Conservation (phyloP, 805 yeast genomes). For the Komagataella populi region DNA sequence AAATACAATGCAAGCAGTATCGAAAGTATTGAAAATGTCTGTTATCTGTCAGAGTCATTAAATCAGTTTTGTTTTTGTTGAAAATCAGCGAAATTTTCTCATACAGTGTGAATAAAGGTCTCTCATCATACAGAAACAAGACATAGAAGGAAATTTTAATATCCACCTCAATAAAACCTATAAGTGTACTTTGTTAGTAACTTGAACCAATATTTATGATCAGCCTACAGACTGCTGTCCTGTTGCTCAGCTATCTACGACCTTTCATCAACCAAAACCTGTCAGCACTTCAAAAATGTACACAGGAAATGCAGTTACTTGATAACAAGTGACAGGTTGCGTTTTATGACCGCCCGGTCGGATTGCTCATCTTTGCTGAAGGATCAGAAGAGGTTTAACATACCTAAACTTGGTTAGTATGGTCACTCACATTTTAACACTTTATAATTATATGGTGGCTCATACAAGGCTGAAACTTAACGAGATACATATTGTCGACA, state of each 20-base stretch:
- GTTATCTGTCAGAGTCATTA: slow-evolving; percentile 30
- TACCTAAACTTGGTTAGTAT: background rate
- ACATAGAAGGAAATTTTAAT: background rate
- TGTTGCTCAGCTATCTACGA: slow-evolving; percentile 15
- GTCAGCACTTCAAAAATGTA: slow-evolving; percentile 34
- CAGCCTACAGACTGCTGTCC: background rate
- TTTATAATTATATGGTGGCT: slow-evolving; percentile 11
- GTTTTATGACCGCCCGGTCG: slow-evolving; percentile 42
- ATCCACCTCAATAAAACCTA: background rate
- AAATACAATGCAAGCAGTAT: background rate
- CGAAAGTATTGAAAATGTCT: background rate
- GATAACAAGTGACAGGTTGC: slow-evolving; percentile 17
- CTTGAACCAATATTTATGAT: background rate
- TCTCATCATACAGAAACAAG: slow-evolving; percentile 1
- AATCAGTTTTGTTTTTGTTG: slow-evolving; percentile 32
- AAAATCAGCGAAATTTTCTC: slow-evolving; percentile 24
- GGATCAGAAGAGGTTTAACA: background rate
- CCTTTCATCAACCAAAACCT: slow-evolving; percentile 36
- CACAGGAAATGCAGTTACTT: slow-evolving; percentile 39
- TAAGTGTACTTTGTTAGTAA: background rate
- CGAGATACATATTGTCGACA: slow-evolving; percentile 41
- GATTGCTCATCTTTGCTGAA: slow-evolving; percentile 5
- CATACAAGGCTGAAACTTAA: slow-evolving; percentile 56
- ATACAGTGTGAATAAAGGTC: slow-evolving; percentile 42
- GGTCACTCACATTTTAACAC: background rate